Evolutionary conservation across 1,139 yeast species (phyloP).

Genomic region (Debaryomyces subglobosus): DNA sequence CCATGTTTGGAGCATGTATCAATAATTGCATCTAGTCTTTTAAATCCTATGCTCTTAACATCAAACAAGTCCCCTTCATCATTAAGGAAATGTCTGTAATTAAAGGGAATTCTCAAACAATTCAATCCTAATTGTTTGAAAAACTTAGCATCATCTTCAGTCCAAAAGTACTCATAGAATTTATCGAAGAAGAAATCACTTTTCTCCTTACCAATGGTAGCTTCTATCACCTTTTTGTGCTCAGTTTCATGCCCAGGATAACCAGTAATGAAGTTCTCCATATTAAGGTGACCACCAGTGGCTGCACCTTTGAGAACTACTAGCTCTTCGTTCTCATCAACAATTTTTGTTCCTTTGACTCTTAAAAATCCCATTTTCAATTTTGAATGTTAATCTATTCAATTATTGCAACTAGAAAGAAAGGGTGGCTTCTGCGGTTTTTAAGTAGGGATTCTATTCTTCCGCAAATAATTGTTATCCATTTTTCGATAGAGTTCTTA

Average conservation of each 20-base stretch:
- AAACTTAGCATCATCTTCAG: conserved; percentile 46
- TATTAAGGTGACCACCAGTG: conserved; percentile 50
- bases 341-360: conserved; percentile 41
- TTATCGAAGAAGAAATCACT: conserved; percentile 47
- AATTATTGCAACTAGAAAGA: neutral
- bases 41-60: conserved; percentile 44
- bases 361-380: conserved; percentile 8
- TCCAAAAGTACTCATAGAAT: conserved; percentile 52
- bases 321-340: conserved; percentile 34
- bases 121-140: conserved; percentile 43
- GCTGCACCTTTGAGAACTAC: conserved; percentile 45
- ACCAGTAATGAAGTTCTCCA: conserved; percentile 56
- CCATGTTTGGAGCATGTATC: conserved; percentile 41
- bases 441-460: neutral
- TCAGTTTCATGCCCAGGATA: conserved; percentile 53
- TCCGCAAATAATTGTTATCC: neutral
- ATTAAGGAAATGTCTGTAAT: conserved; percentile 47
- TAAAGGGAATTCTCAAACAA: conserved; percentile 50
- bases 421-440: neutral
- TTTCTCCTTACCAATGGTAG: conserved; percentile 44
- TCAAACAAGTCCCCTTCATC: conserved; percentile 42
- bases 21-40: conserved; percentile 40
- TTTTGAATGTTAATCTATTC: neutral
- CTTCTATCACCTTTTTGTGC: conserved; percentile 38
- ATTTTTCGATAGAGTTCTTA: neutral